Percentiles rank a stretch among this genome's conserved stretches.
phyloP scores from a whole-genome alignment of 1,284 basidiomycete species.

The Violaceomyces palustris region DNA sequence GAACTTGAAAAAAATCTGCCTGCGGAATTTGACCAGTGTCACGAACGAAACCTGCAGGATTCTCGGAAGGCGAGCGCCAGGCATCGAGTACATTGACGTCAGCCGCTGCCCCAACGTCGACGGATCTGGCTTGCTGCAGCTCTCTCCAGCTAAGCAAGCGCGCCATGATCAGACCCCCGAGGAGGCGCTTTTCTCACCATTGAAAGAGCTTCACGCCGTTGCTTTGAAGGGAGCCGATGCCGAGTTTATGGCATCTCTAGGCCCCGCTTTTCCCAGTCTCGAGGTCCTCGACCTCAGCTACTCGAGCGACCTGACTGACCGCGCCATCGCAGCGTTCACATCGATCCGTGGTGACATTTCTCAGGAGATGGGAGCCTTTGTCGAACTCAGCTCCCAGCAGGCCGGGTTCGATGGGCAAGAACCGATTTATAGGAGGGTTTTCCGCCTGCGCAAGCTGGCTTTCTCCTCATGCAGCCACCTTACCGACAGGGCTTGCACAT shows the following conservation, averaged over 20 bases:
- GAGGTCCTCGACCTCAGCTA: conserved; percentile 76
- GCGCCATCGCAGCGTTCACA: conserved; percentile 68
- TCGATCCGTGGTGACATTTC: conserved; percentile 8
- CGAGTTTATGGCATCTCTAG: conserved; percentile 57
- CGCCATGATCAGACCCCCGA: too few relatives aligned
- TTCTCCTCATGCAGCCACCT: conserved; percentile 70
- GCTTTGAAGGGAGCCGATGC: conserved; percentile 64
- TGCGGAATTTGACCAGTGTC: conserved; percentile 67
- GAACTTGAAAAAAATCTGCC: conserved; percentile 60
- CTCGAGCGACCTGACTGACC: conserved; percentile 64
- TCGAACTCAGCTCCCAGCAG: conserved; percentile 24
- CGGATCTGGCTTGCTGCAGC: conserved; percentile 62
- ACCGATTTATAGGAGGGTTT: conserved; percentile 14
- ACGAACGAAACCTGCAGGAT: conserved; percentile 68
- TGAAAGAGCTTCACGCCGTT: conserved; percentile 59
- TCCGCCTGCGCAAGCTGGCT: conserved; percentile 67
- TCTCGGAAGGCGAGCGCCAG: conserved; percentile 61
- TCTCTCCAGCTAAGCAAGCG: too few relatives aligned
- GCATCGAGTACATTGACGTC: conserved; percentile 65
- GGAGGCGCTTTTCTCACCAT: conserved; percentile 58
- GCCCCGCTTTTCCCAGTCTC: conserved; percentile 59
- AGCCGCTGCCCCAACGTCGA: conserved; percentile 68
- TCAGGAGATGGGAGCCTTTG: conserved; percentile 6
- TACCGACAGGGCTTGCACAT: conserved; percentile 68
- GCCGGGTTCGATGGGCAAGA: conserved; percentile 21